These are phyloP conservation scores for Tetrastigma voinierianum DNA, from an alignment of 164 flowering plant genomes.

Conservation along the genomic window DNA sequence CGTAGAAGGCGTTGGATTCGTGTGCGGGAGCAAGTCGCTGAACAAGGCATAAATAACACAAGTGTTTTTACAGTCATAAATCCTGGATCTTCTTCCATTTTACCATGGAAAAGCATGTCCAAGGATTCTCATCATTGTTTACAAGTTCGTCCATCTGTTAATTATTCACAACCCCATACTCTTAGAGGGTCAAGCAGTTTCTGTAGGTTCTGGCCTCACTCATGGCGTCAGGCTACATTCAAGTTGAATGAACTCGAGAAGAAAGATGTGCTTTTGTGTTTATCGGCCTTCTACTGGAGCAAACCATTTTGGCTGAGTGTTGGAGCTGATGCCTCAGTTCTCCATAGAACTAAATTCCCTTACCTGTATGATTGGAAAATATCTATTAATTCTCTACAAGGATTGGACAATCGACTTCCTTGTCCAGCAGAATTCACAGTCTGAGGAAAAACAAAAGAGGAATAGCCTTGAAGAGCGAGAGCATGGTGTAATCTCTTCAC, in stretches of 20 bases:
- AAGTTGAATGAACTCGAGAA: constrained; percentile 84
- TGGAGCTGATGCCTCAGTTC: constrained; percentile 88
- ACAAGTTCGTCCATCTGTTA: constrained; percentile 72
- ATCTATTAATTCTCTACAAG: constrained; percentile 80
- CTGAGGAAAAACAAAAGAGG: constrained; percentile 81
- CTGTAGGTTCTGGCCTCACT: constrained; percentile 39
- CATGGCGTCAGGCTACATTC: constrained; percentile 51
- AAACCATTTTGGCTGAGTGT: constrained; percentile 77
- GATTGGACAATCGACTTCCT: constrained; percentile 92
- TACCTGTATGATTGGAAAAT: constrained; percentile 97
- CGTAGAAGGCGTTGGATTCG: constrained; percentile 80
- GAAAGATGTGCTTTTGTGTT: constrained; percentile 69
- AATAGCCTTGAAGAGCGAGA: constrained; percentile 60
- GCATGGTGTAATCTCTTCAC: constrained; percentile 65
- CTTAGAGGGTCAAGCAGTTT: constrained; percentile 79
- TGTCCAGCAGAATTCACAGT: constrained; percentile 80
- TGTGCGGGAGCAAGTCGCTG: constrained; percentile 41
- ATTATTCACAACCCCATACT: constrained; percentile 42
- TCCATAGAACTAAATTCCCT: constrained; percentile 82
- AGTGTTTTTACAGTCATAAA: constrained; percentile 31
- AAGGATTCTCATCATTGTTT: constrained; percentile 61
- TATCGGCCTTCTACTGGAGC: constrained; percentile 44
- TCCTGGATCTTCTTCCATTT: constrained; percentile 70
- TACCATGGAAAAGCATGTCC: constrained; percentile 81
- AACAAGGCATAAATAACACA: constrained; percentile 10